phyloP scores from a whole-genome alignment of 78 protist species.

The Dictyostelium purpureum region DNA sequence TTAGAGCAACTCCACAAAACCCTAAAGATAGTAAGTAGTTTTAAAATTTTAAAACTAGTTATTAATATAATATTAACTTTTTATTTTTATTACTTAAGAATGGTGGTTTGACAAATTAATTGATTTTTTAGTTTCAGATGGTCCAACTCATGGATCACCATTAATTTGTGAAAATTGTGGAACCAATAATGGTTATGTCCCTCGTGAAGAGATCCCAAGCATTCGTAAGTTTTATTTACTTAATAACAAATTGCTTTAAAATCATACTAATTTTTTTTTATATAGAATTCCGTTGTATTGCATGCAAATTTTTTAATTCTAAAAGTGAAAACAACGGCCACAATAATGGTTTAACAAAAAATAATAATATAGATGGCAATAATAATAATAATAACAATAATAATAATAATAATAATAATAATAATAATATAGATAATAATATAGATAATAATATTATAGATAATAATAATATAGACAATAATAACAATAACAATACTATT shows the following conservation, averaged over 20 bases:
- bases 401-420: neutral
- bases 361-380: neutral
- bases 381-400: neutral
- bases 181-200: conserved; percentile 69
- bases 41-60: neutral
- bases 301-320: conserved; percentile 40
- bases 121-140: conserved; percentile 51
- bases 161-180: conserved; percentile 47
- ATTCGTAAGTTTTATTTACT: conserved; percentile 23
- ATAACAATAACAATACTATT: too few species aligned
- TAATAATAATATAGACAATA: too few species aligned
- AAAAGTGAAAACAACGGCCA: too few species aligned
- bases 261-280: neutral
- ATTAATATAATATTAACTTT: too few species aligned
- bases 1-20: neutral
- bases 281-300: conserved; percentile 60
- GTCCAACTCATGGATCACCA: conserved; percentile 71
- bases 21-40: neutral
- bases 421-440: neutral
- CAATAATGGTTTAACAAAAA: conserved; percentile 32
- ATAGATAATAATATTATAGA: too few species aligned
- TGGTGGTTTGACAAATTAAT: conserved; percentile 55
- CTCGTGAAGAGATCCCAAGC: conserved; percentile 23
- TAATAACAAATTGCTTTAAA: neutral
- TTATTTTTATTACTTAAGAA: neutral